A percentile compares a stretch with the other conserved stretches of the same genome.
Conservation (phyloP, 2,329 filamentous ascomycete species). For the Mycosphaerella sp. region DNA sequence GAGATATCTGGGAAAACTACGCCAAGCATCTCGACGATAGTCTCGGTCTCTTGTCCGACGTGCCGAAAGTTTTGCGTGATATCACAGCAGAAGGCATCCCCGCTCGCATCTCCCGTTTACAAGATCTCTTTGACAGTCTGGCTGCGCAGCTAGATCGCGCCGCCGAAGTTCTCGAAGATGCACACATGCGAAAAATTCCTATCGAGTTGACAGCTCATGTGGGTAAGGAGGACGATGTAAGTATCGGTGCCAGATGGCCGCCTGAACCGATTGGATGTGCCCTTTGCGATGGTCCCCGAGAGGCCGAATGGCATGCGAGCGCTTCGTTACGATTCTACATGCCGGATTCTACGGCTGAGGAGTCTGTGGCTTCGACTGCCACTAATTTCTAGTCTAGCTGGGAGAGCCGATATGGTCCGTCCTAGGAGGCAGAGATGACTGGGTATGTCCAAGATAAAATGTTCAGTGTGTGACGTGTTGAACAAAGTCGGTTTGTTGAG, state of each 20-base stretch:
- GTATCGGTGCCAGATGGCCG: background rate
- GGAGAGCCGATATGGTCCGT: no score
- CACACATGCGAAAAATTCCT: background rate
- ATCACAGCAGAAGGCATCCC: constrained; percentile 3
- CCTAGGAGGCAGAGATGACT: no score
- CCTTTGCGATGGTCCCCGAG: background rate
- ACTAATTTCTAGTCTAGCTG: no score
- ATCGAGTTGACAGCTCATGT: background rate
- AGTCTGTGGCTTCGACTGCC: no score
- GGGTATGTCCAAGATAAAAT: no score
- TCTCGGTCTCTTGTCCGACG: background rate
- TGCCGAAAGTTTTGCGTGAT: background rate
- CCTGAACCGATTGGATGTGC: background rate
- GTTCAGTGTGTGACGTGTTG: no score
- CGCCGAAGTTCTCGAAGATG: background rate
- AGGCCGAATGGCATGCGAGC: no score
- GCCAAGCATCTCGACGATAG: constrained; percentile 2
- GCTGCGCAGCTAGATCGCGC: background rate
- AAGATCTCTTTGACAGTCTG: background rate
- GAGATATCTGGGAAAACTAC: constrained; percentile 1
- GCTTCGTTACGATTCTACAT: no score
- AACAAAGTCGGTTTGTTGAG: no score
- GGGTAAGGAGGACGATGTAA: background rate
- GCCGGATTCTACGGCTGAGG: no score
- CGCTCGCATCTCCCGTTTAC: constrained; percentile 1